Evolutionary conservation across 2,329 filamentous ascomycete genomes (phyloP), one percentile per base, ranked within the genome.

Genomic region (Bisporella sp.): DNA sequence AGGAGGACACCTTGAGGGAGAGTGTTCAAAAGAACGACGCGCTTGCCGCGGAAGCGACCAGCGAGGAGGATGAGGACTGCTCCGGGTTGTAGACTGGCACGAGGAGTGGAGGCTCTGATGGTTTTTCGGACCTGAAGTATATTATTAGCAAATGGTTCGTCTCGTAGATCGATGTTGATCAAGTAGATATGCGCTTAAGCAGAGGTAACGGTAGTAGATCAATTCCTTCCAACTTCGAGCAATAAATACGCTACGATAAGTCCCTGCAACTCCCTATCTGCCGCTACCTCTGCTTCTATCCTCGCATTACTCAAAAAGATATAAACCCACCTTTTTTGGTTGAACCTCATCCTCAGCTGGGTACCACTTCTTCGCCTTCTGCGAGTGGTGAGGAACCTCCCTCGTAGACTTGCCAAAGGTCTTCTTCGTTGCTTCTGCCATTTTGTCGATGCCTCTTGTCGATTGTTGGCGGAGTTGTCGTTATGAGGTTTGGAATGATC

Each of bases 331-430:
- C 88, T 95, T 92, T 84, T 91, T 95, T 69, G 84, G 82, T 76
- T 86, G 78, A 72, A 81, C 72, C 71, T 92, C 87, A 76, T 96
- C 92, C 75, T 95, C 87, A 71, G 89, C 88, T 74, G 90, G 89
- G 80, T 99, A 99, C 89, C 92, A 99, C 81, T 96, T 97, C 82
- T 88, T 84, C 69, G 92, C 92, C 88, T 95, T 95, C 76, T 96
- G 84, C 71, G 81, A 79, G 75, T 80, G 74, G 75, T 87, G 83
- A 74, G 88, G 90, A 74, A 96, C 85, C 75, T 86, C 82, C 79
- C 92, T 85, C 79, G 89, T 87, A 77, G 89, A 89, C 84, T 93
- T 93, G 79, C 90, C 90, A 82, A 96, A 96, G 82, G 87, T 92
- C 89, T 96, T 95, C 70, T 85, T 88, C 31, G 52, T 59, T 52